Conservation (phyloP, 2,329 filamentous ascomycete genomes). For the Reticulascus tulasneorum region DNA sequence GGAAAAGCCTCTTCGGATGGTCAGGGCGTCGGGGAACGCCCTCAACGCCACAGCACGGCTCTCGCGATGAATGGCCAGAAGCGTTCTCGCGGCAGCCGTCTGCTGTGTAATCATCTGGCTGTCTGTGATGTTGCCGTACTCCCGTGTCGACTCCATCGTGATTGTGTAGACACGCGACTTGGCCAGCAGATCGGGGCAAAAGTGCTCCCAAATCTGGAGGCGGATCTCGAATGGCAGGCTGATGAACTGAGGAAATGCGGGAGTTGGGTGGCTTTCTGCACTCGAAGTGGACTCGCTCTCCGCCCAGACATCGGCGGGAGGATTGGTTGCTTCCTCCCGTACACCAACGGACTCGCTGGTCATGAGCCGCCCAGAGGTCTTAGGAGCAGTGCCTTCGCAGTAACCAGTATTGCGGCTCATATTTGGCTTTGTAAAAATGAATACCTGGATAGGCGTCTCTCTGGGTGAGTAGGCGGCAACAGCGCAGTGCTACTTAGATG, state of each 20-base stretch:
- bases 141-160: constrained; percentile 5
- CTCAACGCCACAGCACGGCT: constrained; percentile 27
- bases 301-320: too few species aligned
- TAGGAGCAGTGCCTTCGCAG: too few species aligned
- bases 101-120: constrained; percentile 12
- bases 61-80: constrained; percentile 30
- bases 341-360: too few species aligned
- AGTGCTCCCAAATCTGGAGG: constrained; percentile 26
- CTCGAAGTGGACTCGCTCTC: too few species aligned
- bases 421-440: too few species aligned
- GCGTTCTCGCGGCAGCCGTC: constrained; percentile 14
- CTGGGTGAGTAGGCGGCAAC: too few species aligned
- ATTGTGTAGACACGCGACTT: constrained; percentile 25
- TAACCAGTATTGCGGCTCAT: too few species aligned
- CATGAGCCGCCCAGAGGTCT: too few species aligned
- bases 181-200: constrained; percentile 24
- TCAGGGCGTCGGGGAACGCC: constrained; percentile 27
- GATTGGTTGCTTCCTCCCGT: too few species aligned
- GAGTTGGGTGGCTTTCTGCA: too few species aligned
- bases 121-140: constrained; percentile 7
- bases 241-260: constrained; percentile 24
- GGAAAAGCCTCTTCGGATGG: constrained; percentile 21
- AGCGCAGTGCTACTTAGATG: too few species aligned
- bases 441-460: too few species aligned
- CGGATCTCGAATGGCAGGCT: constrained; percentile 29